phyloP scores from a whole-genome alignment of 257 asterid genomes.

The Mitragyna speciosa region DNA sequence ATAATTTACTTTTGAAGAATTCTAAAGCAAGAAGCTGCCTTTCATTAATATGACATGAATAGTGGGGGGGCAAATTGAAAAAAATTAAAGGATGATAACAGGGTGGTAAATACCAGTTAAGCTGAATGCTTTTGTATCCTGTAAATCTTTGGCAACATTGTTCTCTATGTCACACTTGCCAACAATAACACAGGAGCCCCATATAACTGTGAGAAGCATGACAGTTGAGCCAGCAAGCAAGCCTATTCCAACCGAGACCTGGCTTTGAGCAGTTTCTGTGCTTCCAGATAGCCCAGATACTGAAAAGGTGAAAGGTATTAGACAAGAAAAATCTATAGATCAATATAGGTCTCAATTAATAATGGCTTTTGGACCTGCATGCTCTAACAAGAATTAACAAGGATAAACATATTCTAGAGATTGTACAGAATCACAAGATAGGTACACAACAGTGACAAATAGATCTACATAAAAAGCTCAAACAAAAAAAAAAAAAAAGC shows the following conservation, averaged over 20 bases:
- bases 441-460: background rate
- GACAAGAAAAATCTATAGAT: background rate
- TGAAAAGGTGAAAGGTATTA: slow-evolving; percentile 27
- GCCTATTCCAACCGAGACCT: slow-evolving; percentile 97
- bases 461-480: background rate
- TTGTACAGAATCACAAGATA: background rate
- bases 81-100: slow-evolving; percentile 12
- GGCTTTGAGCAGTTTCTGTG: slow-evolving; percentile 76
- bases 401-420: background rate
- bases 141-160: slow-evolving; percentile 46
- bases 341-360: background rate
- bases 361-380: background rate
- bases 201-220: slow-evolving; percentile 81
- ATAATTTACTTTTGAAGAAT: background rate
- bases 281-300: slow-evolving; percentile 89
- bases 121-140: slow-evolving; percentile 62
- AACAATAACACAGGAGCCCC: slow-evolving; percentile 84
- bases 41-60: too few species aligned
- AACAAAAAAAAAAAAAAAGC: too few species aligned
- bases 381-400: background rate
- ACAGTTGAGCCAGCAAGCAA: slow-evolving; percentile 94
- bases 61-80: background rate
- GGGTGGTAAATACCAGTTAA: slow-evolving; percentile 54
- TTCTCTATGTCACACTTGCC: slow-evolving; percentile 76
- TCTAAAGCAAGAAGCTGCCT: background rate